Percentiles rank a stretch among this genome's conserved stretches.
These are phyloP conservation scores for Pythium dissimile DNA, from an alignment of 352 stramenopile genomes.

Conservation along the genomic window DNA sequence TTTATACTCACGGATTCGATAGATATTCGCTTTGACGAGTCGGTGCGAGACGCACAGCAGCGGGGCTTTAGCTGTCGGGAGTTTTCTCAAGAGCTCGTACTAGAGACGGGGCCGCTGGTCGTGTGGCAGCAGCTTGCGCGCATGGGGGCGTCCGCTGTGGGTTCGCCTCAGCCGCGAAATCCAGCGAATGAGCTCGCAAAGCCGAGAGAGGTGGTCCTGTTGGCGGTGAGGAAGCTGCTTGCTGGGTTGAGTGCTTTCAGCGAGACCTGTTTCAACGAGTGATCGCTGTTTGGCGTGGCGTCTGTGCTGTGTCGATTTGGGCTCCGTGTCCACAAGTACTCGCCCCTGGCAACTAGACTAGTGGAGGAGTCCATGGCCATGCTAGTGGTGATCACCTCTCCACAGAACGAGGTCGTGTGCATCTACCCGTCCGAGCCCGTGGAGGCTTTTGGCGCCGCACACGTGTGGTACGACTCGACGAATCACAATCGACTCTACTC, in stretches of 20 bases:
- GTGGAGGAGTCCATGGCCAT: conserved; percentile 29
- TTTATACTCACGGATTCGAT: conserved; percentile 48
- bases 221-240: background rate
- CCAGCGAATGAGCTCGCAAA: background rate
- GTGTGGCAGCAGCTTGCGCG: background rate
- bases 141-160: background rate
- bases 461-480: conserved; percentile 13
- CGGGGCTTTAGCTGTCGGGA: background rate
- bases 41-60: background rate
- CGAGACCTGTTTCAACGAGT: background rate
- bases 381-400: conserved; percentile 12
- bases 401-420: conserved; percentile 15
- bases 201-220: background rate
- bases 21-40: conserved; percentile 13
- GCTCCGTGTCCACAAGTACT: conserved; percentile 16
- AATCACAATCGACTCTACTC: background rate
- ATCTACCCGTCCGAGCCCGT: conserved; percentile 27
- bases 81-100: background rate
- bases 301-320: conserved; percentile 28
- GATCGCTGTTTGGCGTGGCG: conserved; percentile 19
- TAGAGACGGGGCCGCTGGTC: too few relatives aligned
- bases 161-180: background rate
- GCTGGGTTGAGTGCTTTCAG: background rate
- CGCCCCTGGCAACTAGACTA: conserved; percentile 11
- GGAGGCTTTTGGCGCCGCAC: conserved; percentile 26